Evolutionary conservation across 352 stramenopile species (phyloP).

Genomic region (Pythium insidiosum): DNA sequence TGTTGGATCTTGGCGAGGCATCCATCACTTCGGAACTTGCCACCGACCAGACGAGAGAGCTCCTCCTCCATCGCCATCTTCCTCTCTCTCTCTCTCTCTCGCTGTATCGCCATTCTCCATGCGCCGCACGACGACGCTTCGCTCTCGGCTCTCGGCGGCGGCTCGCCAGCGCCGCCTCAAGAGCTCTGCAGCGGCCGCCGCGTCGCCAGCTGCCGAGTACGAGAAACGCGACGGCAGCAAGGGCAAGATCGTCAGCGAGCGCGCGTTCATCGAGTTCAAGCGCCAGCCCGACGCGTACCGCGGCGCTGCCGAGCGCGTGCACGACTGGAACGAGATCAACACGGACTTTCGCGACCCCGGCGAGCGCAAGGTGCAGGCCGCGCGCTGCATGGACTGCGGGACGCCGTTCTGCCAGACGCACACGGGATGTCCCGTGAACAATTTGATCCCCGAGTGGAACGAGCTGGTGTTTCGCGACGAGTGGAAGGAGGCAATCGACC

Average conservation of each 20-base stretch:
- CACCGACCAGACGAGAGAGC: too few relatives aligned
- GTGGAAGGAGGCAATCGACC: constrained; percentile 94
- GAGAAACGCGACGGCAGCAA: constrained; percentile 59
- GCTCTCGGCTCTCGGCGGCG: background rate
- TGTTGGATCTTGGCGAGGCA: too few relatives aligned
- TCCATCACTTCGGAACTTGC: too few relatives aligned
- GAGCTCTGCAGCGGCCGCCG: background rate
- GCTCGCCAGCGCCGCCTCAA: background rate
- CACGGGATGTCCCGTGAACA: constrained; percentile 96
- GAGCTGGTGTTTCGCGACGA: constrained; percentile 96
- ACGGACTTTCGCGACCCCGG: constrained; percentile 76
- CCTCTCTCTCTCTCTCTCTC: too few relatives aligned
- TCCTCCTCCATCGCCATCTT: too few relatives aligned
- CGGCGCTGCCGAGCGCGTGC: constrained; percentile 85
- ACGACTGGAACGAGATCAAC: constrained; percentile 98
- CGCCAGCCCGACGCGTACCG: constrained; percentile 91
- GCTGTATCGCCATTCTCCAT: too few relatives aligned
- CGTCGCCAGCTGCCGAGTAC: constrained; percentile 1
- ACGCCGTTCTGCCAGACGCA: constrained; percentile 98
- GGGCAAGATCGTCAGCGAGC: constrained; percentile 58
- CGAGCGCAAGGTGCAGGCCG: constrained; percentile 91
- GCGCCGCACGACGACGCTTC: background rate
- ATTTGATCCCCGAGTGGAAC: constrained; percentile 99
- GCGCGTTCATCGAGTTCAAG: constrained; percentile 79
- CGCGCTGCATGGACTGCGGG: constrained; percentile 98